A percentile compares a stretch with the other conserved stretches of the same genome.
Conservation (phyloP, 805 yeast genomes). For the Tetrapisispora fleetii region DNA sequence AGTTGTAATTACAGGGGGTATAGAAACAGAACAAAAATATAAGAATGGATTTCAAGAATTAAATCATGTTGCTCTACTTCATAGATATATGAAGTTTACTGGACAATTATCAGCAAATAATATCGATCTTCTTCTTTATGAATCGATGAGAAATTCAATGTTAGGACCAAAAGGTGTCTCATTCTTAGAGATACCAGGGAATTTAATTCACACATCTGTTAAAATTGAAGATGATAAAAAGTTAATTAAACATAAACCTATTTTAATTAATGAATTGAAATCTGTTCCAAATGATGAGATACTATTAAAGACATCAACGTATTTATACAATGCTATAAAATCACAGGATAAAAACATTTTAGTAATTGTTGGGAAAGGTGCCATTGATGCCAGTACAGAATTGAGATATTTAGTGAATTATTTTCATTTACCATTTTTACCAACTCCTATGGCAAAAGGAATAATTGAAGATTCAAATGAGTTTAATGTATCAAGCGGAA, state of each 20-base stretch:
- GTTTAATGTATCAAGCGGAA: constrained; percentile 50
- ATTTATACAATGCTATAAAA: constrained; percentile 3
- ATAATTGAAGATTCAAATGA: constrained; percentile 41
- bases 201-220: constrained; percentile 32
- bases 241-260: neutral
- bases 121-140: constrained; percentile 10
- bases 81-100: constrained; percentile 42
- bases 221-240: neutral
- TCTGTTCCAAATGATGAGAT: constrained; percentile 2
- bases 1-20: constrained; percentile 53
- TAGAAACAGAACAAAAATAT: constrained; percentile 36
- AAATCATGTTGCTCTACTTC: constrained; percentile 47
- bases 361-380: constrained; percentile 60
- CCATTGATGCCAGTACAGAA: constrained; percentile 36
- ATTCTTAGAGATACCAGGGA: constrained; percentile 59
- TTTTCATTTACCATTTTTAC: constrained; percentile 46
- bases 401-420: constrained; percentile 34
- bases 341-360: constrained; percentile 31
- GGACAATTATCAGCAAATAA: constrained; percentile 24
- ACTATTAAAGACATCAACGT: neutral
- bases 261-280: neutral
- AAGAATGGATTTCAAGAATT: constrained; percentile 66
- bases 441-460: constrained; percentile 78
- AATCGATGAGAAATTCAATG: constrained; percentile 3
- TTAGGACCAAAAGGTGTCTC: constrained; percentile 42